These are phyloP conservation scores for Tulasnella sp. DNA, from an alignment of 768 basidiomycete genomes.

Conservation along the genomic window DNA sequence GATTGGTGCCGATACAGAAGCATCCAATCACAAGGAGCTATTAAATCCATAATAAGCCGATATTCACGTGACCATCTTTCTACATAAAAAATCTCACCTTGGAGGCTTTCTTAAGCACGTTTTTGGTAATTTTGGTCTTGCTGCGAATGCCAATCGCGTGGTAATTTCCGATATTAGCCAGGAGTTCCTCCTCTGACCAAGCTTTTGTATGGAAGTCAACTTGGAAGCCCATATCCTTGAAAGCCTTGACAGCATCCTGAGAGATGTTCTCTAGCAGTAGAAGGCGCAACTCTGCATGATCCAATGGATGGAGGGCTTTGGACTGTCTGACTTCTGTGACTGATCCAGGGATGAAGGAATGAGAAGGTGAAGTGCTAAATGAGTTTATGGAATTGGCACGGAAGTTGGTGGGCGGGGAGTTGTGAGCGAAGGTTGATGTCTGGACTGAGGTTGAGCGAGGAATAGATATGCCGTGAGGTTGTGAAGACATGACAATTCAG, in stretches of 20 bases:
- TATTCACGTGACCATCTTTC: not conserved
- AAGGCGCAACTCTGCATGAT: slow-evolving; percentile 67
- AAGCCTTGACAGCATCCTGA: slow-evolving; percentile 68
- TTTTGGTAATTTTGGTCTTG: slow-evolving; percentile 92
- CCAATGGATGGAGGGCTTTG: slow-evolving; percentile 66
- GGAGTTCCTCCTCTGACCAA: slow-evolving; percentile 85
- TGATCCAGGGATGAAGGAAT: no score
- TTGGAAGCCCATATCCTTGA: slow-evolving; percentile 73
- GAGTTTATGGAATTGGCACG: no score
- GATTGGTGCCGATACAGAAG: slow-evolving; percentile 99
- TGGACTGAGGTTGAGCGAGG: no score
- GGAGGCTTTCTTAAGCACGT: slow-evolving; percentile 72
- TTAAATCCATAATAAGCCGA: not conserved
- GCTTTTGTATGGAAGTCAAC: slow-evolving; percentile 82
- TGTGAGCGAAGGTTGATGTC: no score
- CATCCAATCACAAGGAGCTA: slow-evolving; percentile 94
- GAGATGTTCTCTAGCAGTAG: slow-evolving; percentile 93
- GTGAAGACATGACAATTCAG: no score
- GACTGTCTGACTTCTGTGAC: slow-evolving; percentile 41
- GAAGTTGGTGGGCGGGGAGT: no score
- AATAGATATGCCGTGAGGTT: no score
- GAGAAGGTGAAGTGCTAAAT: no score
- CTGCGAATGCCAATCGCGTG: slow-evolving; percentile 94
- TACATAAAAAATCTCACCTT: slow-evolving; percentile 41
- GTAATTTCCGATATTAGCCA: slow-evolving; percentile 68